A percentile compares a stretch with the other conserved stretches of the same genome.
Evolutionary conservation across 495 filamentous ascomycete species (phyloP).

Genomic region (Penicillium dipodomyicola): DNA sequence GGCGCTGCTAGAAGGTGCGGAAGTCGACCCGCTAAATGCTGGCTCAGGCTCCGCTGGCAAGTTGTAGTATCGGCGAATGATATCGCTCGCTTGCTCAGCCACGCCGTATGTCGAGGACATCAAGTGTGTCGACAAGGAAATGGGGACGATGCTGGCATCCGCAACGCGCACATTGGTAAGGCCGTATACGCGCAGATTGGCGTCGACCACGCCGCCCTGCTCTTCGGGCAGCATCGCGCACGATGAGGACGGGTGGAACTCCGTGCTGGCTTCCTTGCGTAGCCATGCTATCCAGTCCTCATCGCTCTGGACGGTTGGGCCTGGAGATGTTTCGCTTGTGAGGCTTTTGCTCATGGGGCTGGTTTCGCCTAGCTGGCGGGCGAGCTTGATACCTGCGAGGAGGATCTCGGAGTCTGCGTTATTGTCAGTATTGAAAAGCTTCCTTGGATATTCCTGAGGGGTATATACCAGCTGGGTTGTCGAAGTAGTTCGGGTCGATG

Average conservation of each 20-base stretch:
- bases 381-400: slow-evolving; percentile 33
- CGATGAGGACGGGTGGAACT: slow-evolving; percentile 51
- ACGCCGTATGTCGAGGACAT: slow-evolving; percentile 51
- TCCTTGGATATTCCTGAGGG: background rate
- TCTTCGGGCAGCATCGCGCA: slow-evolving; percentile 50
- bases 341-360: slow-evolving; percentile 24
- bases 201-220: slow-evolving; percentile 50
- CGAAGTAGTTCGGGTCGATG: slow-evolving; percentile 37
- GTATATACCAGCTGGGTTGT: slow-evolving; percentile 29
- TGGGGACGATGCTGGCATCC: slow-evolving; percentile 46
- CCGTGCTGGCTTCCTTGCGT: slow-evolving; percentile 26
- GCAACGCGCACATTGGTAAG: slow-evolving; percentile 51
- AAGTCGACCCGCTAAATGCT: background rate
- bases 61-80: slow-evolving; percentile 12
- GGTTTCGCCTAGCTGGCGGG: slow-evolving; percentile 29
- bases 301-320: slow-evolving; percentile 22
- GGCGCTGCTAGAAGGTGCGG: background rate
- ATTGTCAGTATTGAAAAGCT: background rate
- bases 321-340: slow-evolving; percentile 27
- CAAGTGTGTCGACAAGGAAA: slow-evolving; percentile 49
- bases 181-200: slow-evolving; percentile 48
- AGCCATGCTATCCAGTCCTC: slow-evolving; percentile 30
- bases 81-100: slow-evolving; percentile 42
- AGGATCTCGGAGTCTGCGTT: slow-evolving; percentile 35
- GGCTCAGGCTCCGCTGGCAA: background rate